Conservation (phyloP, 2,329 filamentous ascomycete genomes). For the Claviceps capensis region DNA sequence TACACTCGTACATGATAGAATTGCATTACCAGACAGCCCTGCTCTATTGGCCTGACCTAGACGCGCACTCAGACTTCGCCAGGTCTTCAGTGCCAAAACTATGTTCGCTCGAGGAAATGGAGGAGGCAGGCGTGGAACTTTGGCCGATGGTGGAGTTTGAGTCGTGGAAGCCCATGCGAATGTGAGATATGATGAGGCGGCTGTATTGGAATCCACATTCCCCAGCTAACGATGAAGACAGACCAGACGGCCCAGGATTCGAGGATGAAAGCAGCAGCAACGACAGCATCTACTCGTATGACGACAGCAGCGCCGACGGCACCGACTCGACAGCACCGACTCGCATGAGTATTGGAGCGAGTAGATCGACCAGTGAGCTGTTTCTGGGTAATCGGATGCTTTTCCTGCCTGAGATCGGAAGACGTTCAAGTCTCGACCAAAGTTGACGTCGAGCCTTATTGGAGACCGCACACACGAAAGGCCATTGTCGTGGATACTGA, state of each 20-base stretch:
- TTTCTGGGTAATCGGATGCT: not conserved
- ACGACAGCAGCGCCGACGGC: too few relatives aligned
- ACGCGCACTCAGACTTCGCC: too few relatives aligned
- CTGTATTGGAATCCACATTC: not conserved
- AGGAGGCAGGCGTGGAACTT: too few relatives aligned
- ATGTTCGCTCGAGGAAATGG: too few relatives aligned
- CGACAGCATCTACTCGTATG: too few relatives aligned
- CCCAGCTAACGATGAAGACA: not conserved
- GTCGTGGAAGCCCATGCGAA: conserved; percentile 6
- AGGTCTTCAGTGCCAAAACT: too few relatives aligned
- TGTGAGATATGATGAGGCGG: conserved; percentile 8
- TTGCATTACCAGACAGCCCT: too few relatives aligned
- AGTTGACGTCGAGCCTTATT: not conserved
- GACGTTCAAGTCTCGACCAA: conserved; percentile 5
- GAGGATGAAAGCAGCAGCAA: too few relatives aligned
- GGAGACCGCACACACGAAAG: conserved; percentile 14
- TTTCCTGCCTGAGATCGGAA: conserved; percentile 3
- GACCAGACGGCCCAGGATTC: too few relatives aligned
- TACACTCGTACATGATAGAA: too few relatives aligned
- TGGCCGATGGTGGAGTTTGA: conserved; percentile 16
- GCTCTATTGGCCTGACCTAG: too few relatives aligned
- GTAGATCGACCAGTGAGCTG: conserved; percentile 22
- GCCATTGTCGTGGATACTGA: conserved; percentile 16
- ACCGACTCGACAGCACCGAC: conserved; percentile 3
- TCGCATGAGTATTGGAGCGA: conserved; percentile 25